A percentile compares a stretch with the other conserved stretches of the same genome.
These are phyloP conservation scores for Neurospora sp. DNA, from an alignment of 495 filamentous ascomycete genomes.

Conservation along the genomic window DNA sequence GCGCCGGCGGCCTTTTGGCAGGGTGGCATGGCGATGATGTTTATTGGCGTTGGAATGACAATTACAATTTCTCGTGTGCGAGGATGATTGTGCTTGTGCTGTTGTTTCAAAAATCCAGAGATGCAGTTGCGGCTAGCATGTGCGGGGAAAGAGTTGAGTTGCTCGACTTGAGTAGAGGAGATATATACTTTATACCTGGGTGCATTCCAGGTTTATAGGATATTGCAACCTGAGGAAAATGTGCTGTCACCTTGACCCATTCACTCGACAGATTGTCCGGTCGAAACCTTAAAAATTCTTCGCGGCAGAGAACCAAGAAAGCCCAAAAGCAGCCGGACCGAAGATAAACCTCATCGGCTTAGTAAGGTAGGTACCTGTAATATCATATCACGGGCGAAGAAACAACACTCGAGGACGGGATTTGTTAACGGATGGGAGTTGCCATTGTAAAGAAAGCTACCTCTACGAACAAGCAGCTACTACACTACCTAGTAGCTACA, in stretches of 20 bases:
- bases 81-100: accelerated
- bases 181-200: neutral
- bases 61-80: neutral
- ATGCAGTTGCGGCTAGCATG: neutral
- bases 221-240: neutral
- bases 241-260: too few species aligned
- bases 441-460: too few species aligned
- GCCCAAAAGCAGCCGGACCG: neutral
- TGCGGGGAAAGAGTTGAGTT: neutral
- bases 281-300: neutral
- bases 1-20: neutral
- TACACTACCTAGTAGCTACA: too few species aligned
- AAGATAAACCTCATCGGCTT: neutral
- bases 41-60: neutral
- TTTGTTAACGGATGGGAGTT: neutral
- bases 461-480: too few species aligned
- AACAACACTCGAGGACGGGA: neutral
- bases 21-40: neutral
- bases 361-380: neutral
- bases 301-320: neutral
- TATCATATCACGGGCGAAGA: neutral
- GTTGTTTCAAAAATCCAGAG: neutral
- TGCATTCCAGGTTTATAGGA: neutral
- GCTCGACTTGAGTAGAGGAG: neutral
- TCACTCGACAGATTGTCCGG: neutral